Evolutionary conservation across 192 early-diverging fungal species (phyloP), one percentile per base, ranked within the genome.

Genomic region (Coemansia sp.): DNA sequence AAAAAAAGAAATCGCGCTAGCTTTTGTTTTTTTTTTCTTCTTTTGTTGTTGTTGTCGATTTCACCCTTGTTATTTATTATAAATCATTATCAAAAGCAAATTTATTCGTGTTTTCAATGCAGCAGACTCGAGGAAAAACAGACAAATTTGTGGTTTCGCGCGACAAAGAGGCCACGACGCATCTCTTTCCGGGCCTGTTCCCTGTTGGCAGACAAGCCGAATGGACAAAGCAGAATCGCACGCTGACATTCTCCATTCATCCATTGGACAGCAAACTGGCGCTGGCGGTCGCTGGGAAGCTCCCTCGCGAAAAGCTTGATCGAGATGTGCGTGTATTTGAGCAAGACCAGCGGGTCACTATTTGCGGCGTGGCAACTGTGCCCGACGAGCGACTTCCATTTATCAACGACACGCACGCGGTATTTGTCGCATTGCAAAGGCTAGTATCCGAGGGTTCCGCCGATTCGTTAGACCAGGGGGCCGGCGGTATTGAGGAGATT

Each of bases 401-500:
- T 53, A 29, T 66, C 22, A 71, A 67, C 34, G 81, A 77, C 61
- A 71, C 81, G 34, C 81, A 82, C 51, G 71, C 81, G 23, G 69
- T 71, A 10, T 82, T 82, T 39, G 22, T 49, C 0, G 62, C 68
- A 10, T 27, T 82, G 18, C 81, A 82, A 51, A 65, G 45, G 1
- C 27, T 71, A 19, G 63, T 80, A 67, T n/a, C n/a, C n/a, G 59
- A 47, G 27, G 51, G 57, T 18, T 9, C 11, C 14, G 23, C 9
- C 23, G 51, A 11, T 5, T 28, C 24, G n/a, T 16, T 28, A 6
- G 50, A 51, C 30, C 27, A 16, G 58, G 27, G 9, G 1, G 19
- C 49, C 0, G 65, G 67, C 36, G 67, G 60, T 1, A 32, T 72
- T 4, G 68, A 64, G 34, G 36, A 55, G 0, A 19, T 78, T 0